Evolutionary conservation across 1,284 basidiomycete species (phyloP).

Genomic region (Fistulina hepatica): DNA sequence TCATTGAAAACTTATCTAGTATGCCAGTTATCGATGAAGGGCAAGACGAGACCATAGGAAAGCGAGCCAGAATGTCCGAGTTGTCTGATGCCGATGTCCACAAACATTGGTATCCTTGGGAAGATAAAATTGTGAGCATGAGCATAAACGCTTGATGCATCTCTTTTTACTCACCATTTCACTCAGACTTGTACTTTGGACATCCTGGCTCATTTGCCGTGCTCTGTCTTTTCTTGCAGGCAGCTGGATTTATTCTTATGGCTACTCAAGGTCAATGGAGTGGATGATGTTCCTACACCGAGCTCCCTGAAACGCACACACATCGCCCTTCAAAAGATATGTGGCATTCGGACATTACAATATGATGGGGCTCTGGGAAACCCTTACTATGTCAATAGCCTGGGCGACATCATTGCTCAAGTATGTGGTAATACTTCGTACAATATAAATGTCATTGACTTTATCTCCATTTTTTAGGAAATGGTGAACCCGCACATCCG

Average conservation of each 20-base stretch:
- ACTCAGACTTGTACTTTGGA: slow-evolving; percentile 25
- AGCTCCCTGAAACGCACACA: slow-evolving; percentile 19
- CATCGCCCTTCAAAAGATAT: slow-evolving; percentile 19
- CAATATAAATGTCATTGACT: background rate
- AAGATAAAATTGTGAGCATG: slow-evolving; percentile 5
- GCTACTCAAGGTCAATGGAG: slow-evolving; percentile 21
- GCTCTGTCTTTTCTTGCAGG: slow-evolving; percentile 23
- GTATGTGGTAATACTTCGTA: slow-evolving; percentile 12
- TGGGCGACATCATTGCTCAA: slow-evolving; percentile 23
- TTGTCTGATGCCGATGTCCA: no score
- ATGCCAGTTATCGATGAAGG: no score
- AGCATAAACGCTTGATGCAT: background rate
- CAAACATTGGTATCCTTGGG: slow-evolving; percentile 9
- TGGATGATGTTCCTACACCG: slow-evolving; percentile 22
- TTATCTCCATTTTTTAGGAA: slow-evolving; percentile 18
- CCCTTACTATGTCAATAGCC: slow-evolving; percentile 22
- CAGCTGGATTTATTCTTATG: slow-evolving; percentile 26
- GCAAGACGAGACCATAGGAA: no score
- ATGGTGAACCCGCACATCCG: slow-evolving; percentile 22
- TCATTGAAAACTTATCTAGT: no score
- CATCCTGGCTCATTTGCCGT: slow-evolving; percentile 26
- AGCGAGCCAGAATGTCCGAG: no score
- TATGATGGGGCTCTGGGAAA: slow-evolving; percentile 26
- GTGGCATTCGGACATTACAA: slow-evolving; percentile 21
- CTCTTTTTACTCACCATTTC: background rate